These are phyloP conservation scores for Melaleuca quinquenervia DNA, from an alignment of 345 rosid genomes.

Conservation along the genomic window DNA sequence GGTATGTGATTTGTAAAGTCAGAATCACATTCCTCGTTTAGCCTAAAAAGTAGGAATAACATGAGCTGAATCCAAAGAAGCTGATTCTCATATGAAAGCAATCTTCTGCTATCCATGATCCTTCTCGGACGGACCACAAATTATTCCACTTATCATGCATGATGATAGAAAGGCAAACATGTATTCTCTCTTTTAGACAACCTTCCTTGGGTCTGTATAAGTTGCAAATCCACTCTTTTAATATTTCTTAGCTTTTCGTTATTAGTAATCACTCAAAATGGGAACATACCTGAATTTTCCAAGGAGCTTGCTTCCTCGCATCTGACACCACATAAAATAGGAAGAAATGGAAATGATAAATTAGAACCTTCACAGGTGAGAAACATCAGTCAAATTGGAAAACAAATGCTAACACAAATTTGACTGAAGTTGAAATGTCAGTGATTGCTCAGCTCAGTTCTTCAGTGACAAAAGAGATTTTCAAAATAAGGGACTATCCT, in stretches of 20 bases:
- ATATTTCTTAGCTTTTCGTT: background rate
- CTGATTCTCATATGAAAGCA: background rate
- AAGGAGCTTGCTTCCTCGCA: slow-evolving; percentile 43
- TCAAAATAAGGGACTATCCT: background rate
- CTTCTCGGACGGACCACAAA: background rate
- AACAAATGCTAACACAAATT: background rate
- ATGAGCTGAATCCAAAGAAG: background rate
- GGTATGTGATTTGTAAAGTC: background rate
- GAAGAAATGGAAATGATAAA: background rate
- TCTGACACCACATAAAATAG: slow-evolving; percentile 12
- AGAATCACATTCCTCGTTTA: background rate
- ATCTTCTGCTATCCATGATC: background rate
- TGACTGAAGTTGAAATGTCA: background rate
- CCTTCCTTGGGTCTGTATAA: background rate
- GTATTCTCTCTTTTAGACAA: background rate
- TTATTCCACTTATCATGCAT: background rate
- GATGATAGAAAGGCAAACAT: background rate
- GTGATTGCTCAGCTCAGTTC: background rate
- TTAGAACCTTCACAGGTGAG: background rate
- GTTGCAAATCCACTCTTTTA: background rate
- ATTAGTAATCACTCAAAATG: background rate
- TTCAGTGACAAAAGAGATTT: background rate
- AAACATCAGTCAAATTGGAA: background rate
- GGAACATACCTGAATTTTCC: slow-evolving; percentile 24
- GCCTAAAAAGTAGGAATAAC: background rate